These are phyloP conservation scores for Centrapalus pauciflorus DNA, from an alignment of 129 eudicot genomes.

Conservation along the genomic window DNA sequence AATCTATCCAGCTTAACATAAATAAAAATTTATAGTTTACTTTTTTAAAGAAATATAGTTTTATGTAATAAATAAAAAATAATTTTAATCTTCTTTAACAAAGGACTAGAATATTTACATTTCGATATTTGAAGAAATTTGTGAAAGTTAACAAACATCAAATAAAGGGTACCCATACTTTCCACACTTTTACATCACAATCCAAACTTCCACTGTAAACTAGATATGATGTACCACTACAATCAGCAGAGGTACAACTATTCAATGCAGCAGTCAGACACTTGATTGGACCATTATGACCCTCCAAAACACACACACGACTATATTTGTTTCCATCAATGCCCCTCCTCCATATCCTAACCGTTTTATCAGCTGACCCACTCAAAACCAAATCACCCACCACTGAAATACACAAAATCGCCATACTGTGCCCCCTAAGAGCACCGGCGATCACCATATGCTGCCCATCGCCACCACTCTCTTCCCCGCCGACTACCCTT, in stretches of 20 bases:
- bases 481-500: conserved; percentile 25
- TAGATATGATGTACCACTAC: conserved; percentile 11
- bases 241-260: conserved; percentile 12
- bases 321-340: conserved; percentile 32
- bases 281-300: conserved; percentile 72
- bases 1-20: too few relatives aligned
- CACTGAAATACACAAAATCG: conserved; percentile 71
- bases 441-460: conserved; percentile 75
- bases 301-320: conserved; percentile 75
- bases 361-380: conserved; percentile 88
- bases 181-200: conserved; percentile 74
- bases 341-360: conserved; percentile 70
- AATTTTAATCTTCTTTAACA: background rate
- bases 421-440: conserved; percentile 69
- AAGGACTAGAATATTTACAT: background rate
- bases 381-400: conserved; percentile 68
- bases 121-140: background rate
- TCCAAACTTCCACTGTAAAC: conserved; percentile 89
- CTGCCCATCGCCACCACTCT: conserved; percentile 20
- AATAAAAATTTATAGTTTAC: too few relatives aligned
- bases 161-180: conserved; percentile 50
- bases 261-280: conserved; percentile 66
- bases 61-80: background rate
- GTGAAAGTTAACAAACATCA: conserved; percentile 8
- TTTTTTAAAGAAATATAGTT: too few relatives aligned